A percentile compares a stretch with the other conserved stretches of the same genome.
phyloP scores from a whole-genome alignment of 441 rosid genomes.

The Macaranga tanarius region DNA sequence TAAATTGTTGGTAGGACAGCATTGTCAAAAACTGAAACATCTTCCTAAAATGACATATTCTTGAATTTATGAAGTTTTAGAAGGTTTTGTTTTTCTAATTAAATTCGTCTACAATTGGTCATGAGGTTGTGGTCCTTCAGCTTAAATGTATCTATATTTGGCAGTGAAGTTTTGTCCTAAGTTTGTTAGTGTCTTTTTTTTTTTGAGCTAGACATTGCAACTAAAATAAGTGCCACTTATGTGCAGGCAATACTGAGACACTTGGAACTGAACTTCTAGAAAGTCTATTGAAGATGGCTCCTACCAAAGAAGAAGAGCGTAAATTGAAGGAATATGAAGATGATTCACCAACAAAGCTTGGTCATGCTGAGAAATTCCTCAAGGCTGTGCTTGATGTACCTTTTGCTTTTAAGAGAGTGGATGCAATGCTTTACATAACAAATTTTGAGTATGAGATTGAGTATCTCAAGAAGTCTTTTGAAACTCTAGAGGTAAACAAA shows the following conservation, averaged over 20 bases:
- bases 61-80: conserved; percentile 1
- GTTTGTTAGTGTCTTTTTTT: background rate
- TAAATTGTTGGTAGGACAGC: conserved; percentile 1
- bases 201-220: background rate
- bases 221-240: background rate
- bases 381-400: conserved; percentile 80
- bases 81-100: background rate
- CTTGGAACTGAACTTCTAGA: conserved; percentile 94
- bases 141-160: background rate
- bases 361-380: conserved; percentile 78
- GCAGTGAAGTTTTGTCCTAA: background rate
- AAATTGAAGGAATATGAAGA: conserved; percentile 69
- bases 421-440: conserved; percentile 71
- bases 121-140: background rate
- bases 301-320: conserved; percentile 81
- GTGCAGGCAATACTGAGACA: conserved; percentile 72
- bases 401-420: conserved; percentile 64
- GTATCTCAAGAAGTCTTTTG: conserved; percentile 57
- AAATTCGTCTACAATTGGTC: background rate
- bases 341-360: conserved; percentile 68
- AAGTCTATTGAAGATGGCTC: conserved; percentile 85
- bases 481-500: conserved; percentile 65
- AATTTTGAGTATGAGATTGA: conserved; percentile 69
- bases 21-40: background rate
- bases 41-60: background rate